phyloP scores from a whole-genome alignment of 768 basidiomycete species.

The Trametes elegans region DNA sequence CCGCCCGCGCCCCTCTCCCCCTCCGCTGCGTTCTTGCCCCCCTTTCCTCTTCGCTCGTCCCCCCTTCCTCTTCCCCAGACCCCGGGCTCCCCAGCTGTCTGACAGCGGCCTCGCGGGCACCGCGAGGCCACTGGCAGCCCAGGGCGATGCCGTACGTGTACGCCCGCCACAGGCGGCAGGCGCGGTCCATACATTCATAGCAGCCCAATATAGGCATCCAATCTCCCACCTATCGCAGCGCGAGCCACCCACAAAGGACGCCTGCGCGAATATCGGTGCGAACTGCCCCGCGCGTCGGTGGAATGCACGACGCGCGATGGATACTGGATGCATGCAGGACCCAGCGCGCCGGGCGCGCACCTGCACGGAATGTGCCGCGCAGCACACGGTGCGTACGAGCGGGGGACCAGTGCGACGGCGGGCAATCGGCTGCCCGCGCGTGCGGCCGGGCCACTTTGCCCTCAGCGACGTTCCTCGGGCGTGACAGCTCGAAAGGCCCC shows the following conservation, averaged over 20 bases:
- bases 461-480: not conserved
- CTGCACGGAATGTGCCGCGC: not conserved
- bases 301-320: not conserved
- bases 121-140: conserved; percentile 2
- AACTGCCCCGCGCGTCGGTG: no score
- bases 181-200: conserved; percentile 5
- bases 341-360: not conserved
- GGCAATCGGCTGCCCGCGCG: not conserved
- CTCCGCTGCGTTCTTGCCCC: not conserved
- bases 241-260: conserved; percentile 11
- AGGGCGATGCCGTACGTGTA: conserved; percentile 1
- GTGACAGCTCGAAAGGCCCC: conserved; percentile 12
- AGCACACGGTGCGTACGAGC: not conserved
- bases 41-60: no score
- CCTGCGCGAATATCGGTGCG: no score
- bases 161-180: not conserved
- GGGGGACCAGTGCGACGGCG: not conserved
- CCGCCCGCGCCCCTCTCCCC: not conserved
- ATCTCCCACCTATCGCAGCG: conserved; percentile 16
- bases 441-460: no score
- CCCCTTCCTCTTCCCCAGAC: not conserved
- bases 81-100: no score
- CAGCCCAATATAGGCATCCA: conserved; percentile 3
- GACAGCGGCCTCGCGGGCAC: conserved; percentile 8
- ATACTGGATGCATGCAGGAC: not conserved